Base-by-base conservation (phyloP, 202 grass and related monocot genomes). In the Tripidium arundinaceum region DNA sequence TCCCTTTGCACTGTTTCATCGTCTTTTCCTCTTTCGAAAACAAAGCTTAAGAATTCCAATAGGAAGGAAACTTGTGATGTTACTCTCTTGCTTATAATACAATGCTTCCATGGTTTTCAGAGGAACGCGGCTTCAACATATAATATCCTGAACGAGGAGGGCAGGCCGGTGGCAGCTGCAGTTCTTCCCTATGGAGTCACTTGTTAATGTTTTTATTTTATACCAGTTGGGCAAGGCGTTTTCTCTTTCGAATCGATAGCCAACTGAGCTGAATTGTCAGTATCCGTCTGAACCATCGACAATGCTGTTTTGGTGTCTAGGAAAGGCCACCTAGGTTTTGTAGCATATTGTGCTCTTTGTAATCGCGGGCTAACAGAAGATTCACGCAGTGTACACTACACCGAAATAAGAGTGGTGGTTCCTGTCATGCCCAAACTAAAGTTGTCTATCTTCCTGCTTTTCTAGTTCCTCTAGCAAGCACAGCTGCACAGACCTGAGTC, bases 51-150 rank as follows among this genome's bases (percentile, higher is more conserved):
- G 34, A 8, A 3, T 37, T 18, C 18, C 3, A 38, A 66, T 12
- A 63, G 38, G 74, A 76, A 76, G 58, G 38, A 34, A 78, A 34
- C 19, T 68, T 12, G 3, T 36, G 11, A 3, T 34, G 63, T 64
- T 26, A 16, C 33, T 83, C 33, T 80, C 2, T 45, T n/a, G 33
- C 59, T 31, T 18, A 36, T 57, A 26, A 83, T 68, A 15, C 21
- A 12, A 76, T 83, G 15, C 16, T 65, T 70, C 26, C 65, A 18
- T 52, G 77, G 11, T 72, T 70, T 68, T 26, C 90, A 99, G 96
- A 99, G 96, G 78, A 99, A 95, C 60, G 96, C 92, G 11, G 71
- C 90, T 55, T 95, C 96, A 2, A 99, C 96, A 8, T 95, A 93
- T 63, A 95, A 95, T 73, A 91, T 98, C 86, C 86, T 99, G 65